Percentiles rank a stretch among this genome's conserved stretches.
Conservation (phyloP, 495 filamentous ascomycete species). For the Tuber melanosporum region DNA sequence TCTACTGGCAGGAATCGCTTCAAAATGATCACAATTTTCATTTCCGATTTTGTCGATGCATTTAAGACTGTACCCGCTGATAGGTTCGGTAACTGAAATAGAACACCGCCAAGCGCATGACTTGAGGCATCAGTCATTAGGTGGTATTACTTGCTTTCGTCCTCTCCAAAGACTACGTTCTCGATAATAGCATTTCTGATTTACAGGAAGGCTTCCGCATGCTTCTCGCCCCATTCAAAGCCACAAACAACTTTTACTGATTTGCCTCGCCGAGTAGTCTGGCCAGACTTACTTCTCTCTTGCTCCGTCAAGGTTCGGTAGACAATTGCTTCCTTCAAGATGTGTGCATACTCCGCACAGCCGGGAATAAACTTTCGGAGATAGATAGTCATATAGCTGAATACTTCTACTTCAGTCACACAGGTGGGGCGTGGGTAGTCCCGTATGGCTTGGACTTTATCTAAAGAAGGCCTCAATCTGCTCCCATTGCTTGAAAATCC, state of each 20-base stretch:
- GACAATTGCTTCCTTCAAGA: too few relatives aligned
- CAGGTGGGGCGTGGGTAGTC: not conserved
- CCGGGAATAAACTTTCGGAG: too few relatives aligned
- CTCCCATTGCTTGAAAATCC: too few relatives aligned
- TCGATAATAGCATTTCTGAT: not conserved
- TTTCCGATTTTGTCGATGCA: not conserved
- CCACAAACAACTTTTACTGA: too few relatives aligned
- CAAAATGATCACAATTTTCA: slow-evolving; percentile 6
- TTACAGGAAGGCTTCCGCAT: not conserved
- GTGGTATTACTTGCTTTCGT: slow-evolving; percentile 5
- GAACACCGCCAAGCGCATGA: not conserved
- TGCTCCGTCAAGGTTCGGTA: too few relatives aligned
- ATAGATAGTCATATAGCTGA: too few relatives aligned
- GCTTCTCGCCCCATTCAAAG: too few relatives aligned
- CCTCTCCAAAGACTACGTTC: not conserved
- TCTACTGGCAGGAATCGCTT: not conserved
- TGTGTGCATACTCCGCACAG: not conserved
- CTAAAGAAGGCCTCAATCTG: not conserved
- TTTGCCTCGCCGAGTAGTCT: too few relatives aligned
- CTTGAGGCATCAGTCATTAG: not conserved
- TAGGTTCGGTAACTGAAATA: too few relatives aligned
- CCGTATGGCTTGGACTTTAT: slow-evolving; percentile 6
- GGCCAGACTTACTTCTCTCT: too few relatives aligned
- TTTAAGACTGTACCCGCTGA: too few relatives aligned
- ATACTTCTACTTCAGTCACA: not conserved